Percentiles rank a stretch among this genome's conserved stretches.
phyloP scores from a whole-genome alignment of 1,139 yeast genomes.

The Torulaspora pretoriensis region DNA sequence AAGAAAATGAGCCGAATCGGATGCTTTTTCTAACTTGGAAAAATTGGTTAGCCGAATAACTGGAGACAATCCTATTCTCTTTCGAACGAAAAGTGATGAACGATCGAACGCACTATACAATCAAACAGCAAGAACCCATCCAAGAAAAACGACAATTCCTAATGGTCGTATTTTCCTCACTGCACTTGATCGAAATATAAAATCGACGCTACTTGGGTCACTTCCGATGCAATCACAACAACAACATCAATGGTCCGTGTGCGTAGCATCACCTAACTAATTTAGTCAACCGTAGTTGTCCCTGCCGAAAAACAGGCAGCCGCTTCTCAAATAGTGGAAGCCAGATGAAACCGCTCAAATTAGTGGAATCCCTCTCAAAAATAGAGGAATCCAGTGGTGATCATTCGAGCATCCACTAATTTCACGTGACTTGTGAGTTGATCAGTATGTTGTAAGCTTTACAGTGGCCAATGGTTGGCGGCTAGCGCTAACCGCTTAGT shows the following conservation, averaged over 20 bases:
- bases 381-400: background rate
- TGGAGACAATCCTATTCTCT: conserved; percentile 7
- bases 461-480: too few species aligned
- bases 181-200: conserved; percentile 8
- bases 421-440: background rate
- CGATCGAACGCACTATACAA: background rate
- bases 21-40: conserved; percentile 1
- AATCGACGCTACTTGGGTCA: conserved; percentile 4
- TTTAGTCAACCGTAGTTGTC: background rate
- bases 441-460: too few species aligned
- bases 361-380: conserved; percentile 2
- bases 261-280: conserved; percentile 9
- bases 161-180: conserved; percentile 5
- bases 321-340: conserved; percentile 1
- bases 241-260: conserved; percentile 1
- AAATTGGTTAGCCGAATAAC: conserved; percentile 1
- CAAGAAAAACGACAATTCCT: conserved; percentile 6
- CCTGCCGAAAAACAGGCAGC: conserved; percentile 1
- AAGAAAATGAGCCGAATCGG: conserved; percentile 9
- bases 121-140: conserved; percentile 6
- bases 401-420: background rate
- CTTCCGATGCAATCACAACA: conserved; percentile 1
- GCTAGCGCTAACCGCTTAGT: too few species aligned
- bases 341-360: background rate
- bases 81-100: conserved; percentile 2